Evolutionary conservation across 805 yeast species (phyloP).

Genomic region (Yueomyces sinensis): DNA sequence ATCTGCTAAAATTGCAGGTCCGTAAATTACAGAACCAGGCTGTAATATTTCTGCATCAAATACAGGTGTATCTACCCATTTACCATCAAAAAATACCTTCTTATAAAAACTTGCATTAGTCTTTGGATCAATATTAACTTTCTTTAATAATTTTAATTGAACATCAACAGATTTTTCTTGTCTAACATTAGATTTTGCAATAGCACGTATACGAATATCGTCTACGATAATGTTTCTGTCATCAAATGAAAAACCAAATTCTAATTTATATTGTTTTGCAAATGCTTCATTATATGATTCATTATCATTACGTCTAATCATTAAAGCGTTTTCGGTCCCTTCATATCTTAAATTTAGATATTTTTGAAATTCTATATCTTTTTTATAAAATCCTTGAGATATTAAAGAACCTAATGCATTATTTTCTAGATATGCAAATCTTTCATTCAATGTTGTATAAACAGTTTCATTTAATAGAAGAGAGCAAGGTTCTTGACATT

Average conservation of each 20-base stretch:
- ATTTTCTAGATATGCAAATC: slow-evolving; percentile 32
- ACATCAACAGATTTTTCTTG: slow-evolving; percentile 34
- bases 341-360: slow-evolving; percentile 68
- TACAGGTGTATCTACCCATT: slow-evolving; percentile 37
- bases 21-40: slow-evolving; percentile 40
- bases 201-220: slow-evolving; percentile 61
- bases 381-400: slow-evolving; percentile 40
- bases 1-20: slow-evolving; percentile 72
- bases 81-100: slow-evolving; percentile 43
- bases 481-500: slow-evolving; percentile 63
- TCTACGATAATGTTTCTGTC: slow-evolving; percentile 50
- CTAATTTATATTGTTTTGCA: slow-evolving; percentile 43
- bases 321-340: slow-evolving; percentile 82
- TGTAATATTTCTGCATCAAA: slow-evolving; percentile 40
- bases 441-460: slow-evolving; percentile 25
- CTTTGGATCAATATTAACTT: slow-evolving; percentile 9
- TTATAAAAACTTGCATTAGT: slow-evolving; percentile 26
- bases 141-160: slow-evolving; percentile 31
- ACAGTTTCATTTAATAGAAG: slow-evolving; percentile 25
- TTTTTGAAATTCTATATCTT: slow-evolving; percentile 38
- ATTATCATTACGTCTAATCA: slow-evolving; percentile 34
- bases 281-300: slow-evolving; percentile 32
- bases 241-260: slow-evolving; percentile 57
- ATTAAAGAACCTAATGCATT: slow-evolving; percentile 30
- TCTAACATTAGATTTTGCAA: slow-evolving; percentile 43